Evolutionary conservation across 2,329 filamentous ascomycete genomes (phyloP).

Genomic region (Calonectria leucothoes): DNA sequence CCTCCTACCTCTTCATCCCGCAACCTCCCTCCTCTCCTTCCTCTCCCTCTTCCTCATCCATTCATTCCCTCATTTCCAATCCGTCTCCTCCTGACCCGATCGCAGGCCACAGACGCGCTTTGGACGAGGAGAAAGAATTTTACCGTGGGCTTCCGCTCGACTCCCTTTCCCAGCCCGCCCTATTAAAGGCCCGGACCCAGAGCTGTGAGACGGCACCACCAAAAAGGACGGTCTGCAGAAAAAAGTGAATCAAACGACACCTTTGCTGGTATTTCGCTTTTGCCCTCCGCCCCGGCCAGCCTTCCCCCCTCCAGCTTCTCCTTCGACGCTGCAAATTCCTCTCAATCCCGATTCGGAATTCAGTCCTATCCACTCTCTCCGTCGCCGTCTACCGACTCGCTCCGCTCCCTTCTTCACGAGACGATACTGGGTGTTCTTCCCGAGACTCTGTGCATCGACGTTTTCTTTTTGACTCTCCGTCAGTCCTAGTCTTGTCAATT

Average conservation of each 20-base stretch:
- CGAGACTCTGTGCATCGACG: conserved; percentile 41
- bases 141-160: conserved; percentile 37
- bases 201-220: conserved; percentile 40
- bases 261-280: conserved; percentile 55
- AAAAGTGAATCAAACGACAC: conserved; percentile 49
- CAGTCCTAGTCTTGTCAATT: conserved; percentile 38
- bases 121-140: conserved; percentile 51
- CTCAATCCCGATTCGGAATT: conserved; percentile 56
- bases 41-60: conserved; percentile 57
- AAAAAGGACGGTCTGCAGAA: conserved; percentile 37
- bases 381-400: conserved; percentile 38
- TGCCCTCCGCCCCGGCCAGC: conserved; percentile 33
- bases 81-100: conserved; percentile 59
- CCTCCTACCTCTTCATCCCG: conserved; percentile 62
- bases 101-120: conserved; percentile 50
- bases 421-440: conserved; percentile 49
- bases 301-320: conserved; percentile 34
- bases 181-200: conserved; percentile 44
- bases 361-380: conserved; percentile 42
- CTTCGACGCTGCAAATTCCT: conserved; percentile 53
- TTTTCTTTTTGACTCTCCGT: conserved; percentile 19
- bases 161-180: conserved; percentile 37
- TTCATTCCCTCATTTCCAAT: conserved; percentile 65
- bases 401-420: conserved; percentile 41
- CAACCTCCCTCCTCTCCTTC: conserved; percentile 55